Percentiles rank a stretch among this genome's conserved stretches.
Conservation (phyloP, 192 early-diverging fungal species). For the Coemansia asiatica region DNA sequence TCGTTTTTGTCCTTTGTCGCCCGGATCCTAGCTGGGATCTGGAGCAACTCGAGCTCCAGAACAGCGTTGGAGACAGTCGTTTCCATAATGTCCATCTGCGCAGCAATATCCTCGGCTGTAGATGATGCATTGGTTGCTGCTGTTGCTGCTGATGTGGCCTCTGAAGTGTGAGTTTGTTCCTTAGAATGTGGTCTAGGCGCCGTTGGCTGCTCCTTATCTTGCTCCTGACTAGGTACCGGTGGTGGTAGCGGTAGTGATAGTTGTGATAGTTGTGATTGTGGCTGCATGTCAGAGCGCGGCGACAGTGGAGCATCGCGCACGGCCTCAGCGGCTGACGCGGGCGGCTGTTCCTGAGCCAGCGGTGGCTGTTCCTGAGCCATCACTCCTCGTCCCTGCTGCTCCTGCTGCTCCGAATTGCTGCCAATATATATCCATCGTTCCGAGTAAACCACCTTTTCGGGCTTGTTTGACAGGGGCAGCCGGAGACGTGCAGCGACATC, state of each 20-base stretch:
- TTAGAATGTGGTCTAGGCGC: too few species aligned
- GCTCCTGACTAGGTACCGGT: background rate
- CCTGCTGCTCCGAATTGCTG: background rate
- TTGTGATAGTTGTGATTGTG: background rate
- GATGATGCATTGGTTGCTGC: too few species aligned
- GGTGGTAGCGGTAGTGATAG: background rate
- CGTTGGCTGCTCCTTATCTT: background rate
- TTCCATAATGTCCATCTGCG: conserved; percentile 33
- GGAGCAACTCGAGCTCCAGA: conserved; percentile 45
- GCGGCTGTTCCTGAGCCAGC: background rate
- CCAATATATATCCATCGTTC: conserved; percentile 50
- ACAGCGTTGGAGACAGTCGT: conserved; percentile 38
- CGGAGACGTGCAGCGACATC: conserved; percentile 42
- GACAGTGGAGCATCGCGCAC: background rate
- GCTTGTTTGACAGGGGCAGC: conserved; percentile 37
- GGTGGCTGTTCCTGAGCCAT: background rate
- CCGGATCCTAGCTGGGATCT: conserved; percentile 33
- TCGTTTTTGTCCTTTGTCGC: conserved; percentile 11
- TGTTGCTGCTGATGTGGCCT: too few species aligned
- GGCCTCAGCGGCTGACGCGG: background rate
- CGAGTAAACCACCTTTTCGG: conserved; percentile 18
- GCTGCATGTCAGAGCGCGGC: background rate
- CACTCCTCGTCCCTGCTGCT: background rate
- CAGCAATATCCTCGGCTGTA: conserved; percentile 24
- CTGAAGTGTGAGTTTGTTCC: too few species aligned